Base-by-base conservation (phyloP, 805 yeast species). In the Yamadazyma philogaea region DNA sequence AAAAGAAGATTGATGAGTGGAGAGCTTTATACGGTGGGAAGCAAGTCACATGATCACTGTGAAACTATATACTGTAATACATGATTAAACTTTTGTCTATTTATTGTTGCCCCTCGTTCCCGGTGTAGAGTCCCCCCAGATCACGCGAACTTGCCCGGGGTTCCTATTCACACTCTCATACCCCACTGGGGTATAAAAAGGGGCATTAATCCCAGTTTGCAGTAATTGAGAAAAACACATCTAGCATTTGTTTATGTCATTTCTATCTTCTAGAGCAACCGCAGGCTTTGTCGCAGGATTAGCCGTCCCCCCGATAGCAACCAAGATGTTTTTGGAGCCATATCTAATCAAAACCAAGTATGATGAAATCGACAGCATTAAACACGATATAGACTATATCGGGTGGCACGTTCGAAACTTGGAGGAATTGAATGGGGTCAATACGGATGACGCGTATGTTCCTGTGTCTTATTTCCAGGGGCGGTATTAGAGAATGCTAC, bases 1-100 rank as follows among this genome's bases (percentile, higher is more conserved):
- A 87, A 57, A 81, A 81, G 69, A 84, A 85, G 73, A 75, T 90
- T 48, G 93, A 79, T 7, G 84, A 79, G 57, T 88, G 97, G 95
- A 84, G 95, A 71, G 66, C 70, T 42, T 76, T 78, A 63, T 93
- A 84, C 59, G 96, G 97, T 46, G 98, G 97, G 35, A 73, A 79
- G 53, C 83, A 84, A 58, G 64, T 56, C 37, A 31, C 43, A 42
- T 36, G 40, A 16, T 10, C 8, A 30, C 18, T 30, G 28, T 12
- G 39, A 17, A 21, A 14, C 21, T 15, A 30, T 30, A 34, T 34
- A 22, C 14, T 22, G 14, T 37, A 27, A 26, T 21, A 34, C 27
- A 24, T 24, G 12, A 24, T 24, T 7, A 24, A 24, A 24, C 10
- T 24, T 11, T 24, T 24, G 12, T n/a, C 20, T 14, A 3, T 16